These are phyloP conservation scores for Trematosphaeria pertusa DNA, from an alignment of 2,329 filamentous ascomycete genomes.

Conservation along the genomic window DNA sequence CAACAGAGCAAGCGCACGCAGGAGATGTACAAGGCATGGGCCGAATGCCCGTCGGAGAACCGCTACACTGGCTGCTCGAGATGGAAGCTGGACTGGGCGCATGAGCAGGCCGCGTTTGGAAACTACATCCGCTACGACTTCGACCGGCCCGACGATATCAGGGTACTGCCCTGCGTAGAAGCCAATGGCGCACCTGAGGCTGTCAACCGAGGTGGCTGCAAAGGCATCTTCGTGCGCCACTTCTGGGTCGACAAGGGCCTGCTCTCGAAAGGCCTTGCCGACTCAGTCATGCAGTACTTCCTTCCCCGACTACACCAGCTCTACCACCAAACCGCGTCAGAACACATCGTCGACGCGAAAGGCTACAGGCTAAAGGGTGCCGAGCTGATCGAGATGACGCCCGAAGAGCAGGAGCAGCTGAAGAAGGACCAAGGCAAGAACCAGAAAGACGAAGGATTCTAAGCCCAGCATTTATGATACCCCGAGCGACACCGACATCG, in stretches of 20 bases:
- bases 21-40: constrained; percentile 49
- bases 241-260: constrained; percentile 48
- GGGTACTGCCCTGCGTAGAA: constrained; percentile 47
- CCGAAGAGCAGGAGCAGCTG: constrained; percentile 36
- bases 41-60: constrained; percentile 44
- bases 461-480: constrained; percentile 5
- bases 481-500: no score
- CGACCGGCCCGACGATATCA: constrained; percentile 45
- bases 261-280: constrained; percentile 39
- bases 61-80: constrained; percentile 43
- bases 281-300: constrained; percentile 48
- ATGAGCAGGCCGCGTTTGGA: constrained; percentile 49
- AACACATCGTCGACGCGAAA: constrained; percentile 46
- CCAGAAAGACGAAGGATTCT: constrained; percentile 46
- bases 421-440: constrained; percentile 34
- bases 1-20: constrained; percentile 48
- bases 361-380: constrained; percentile 41
- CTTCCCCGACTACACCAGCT: constrained; percentile 42
- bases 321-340: constrained; percentile 33
- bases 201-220: constrained; percentile 42
- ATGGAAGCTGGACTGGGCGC: constrained; percentile 46
- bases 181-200: constrained; percentile 48
- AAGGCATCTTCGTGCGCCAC: constrained; percentile 48
- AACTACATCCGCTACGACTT: constrained; percentile 50
- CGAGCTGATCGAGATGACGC: constrained; percentile 39